Evolutionary conservation across 495 filamentous ascomycete genomes (phyloP), one percentile per base, ranked within the genome.

Genomic region (Pseudoneurospora amorphoporcata): DNA sequence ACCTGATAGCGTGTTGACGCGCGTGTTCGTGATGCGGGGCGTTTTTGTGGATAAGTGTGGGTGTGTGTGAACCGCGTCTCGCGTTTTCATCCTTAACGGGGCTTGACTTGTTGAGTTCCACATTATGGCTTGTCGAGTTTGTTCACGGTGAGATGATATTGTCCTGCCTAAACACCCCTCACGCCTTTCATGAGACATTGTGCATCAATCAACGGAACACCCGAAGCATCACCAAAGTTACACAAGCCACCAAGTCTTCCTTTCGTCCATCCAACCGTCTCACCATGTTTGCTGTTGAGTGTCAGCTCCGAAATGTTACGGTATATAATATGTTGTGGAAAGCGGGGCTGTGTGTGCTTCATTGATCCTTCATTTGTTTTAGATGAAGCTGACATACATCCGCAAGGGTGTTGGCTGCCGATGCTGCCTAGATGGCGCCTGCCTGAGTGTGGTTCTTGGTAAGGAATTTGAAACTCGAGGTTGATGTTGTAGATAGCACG

Each of bases 1-100:
- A 75, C 74, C 74, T 75, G 74, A 75, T 47, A 72, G 10, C 74
- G 72, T 70, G 74, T 74, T 0, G 12, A 29, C 16, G 38, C 7
- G 53, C 53, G 29, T 16, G 53, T 32, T 73, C 43, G 69, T 68
- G 72, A 45, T 65, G 74, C 74, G 74, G 72, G 74, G 74, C 17
- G 14, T 65, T 37, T 16, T 29, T 23, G 23, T 23, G 41, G 9
- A 19, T 29, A n/a, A n/a, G n/a, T n/a, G n/a, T n/a, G n/a, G n/a
- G n/a, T n/a, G 12, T 23, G 19, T 41, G 37, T 68, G 19, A 71
- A 45, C 69, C 39, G 19, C 16, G 35, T 69, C 35, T 61, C 69
- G 40, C 37, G 65, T 29, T 69, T 71, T 17, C 23, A 10, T 39
- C 38, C 19, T 16, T 5, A 10, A 32, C 41, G 58, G 32, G 45